Evolutionary conservation across 345 rosid genomes (phyloP), one percentile per base, ranked within the genome.

Genomic region (Xanthoceras sorbifolium): DNA sequence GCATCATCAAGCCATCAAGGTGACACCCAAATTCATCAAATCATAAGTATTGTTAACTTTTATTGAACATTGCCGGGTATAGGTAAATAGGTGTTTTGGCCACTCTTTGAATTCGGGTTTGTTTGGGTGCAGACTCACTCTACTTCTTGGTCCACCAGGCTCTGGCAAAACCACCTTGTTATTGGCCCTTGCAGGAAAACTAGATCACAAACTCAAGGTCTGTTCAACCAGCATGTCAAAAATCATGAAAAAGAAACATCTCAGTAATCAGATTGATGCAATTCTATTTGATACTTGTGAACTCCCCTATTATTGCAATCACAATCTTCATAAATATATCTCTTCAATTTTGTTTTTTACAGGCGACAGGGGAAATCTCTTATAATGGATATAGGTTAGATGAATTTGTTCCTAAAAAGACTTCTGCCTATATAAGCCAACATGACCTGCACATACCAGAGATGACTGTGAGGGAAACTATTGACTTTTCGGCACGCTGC

Each of bases 131-230:
- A 89, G 93, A 73, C 77, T 89, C 83, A 83, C 93, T 32, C 79
- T 91, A 77, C 87, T 91, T 68, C 80, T 91, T 9, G 95, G 95
- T 73, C 91, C 91, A 67, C 95, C 93, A 60, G 86, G 90, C 57
- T 87, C 89, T 67, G 95, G 95, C 20, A 91, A 91, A 80, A 89
- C 90, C 40, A 87, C 91, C 4, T 78, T 89, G 12, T 44, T 89
- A 69, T 75, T 81, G 50, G 91, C 95, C 15, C 78, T 91, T 55
- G 86, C 95, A 4, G 93, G 93, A 73, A 84, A 85, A 79, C 88
- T 89, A 62, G 79, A 83, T 70, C 72, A 75, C 42, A 73, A 74
- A 44, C 83, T 89, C 25, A 83, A 82, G 93, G 95, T 91, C 14
- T 26, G 57, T 38, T 50, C 46, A 10, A 42, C 46, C 46, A 42